Evolutionary conservation across 441 rosid genomes (phyloP), one percentile per base, ranked within the genome.

Genomic region (Pelargonium citronellum): DNA sequence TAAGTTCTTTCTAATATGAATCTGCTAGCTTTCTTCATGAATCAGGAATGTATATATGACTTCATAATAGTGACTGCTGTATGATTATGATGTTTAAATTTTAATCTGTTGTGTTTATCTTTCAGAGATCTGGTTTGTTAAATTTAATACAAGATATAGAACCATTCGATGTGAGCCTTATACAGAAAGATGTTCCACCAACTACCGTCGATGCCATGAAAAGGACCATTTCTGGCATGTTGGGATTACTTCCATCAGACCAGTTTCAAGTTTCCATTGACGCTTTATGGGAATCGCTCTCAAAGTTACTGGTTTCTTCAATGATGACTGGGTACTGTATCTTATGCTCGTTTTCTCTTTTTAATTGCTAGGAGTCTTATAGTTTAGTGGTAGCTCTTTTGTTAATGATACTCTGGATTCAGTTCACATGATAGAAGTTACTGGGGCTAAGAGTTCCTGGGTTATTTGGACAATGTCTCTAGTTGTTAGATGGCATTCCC

Each of bases 171-270:
- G 91, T 93, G 79, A 87, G 91, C 80, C 77, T 89, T 16, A 91
- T 93, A 66, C 98, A 93, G 67, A 91, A 85, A 74, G 97, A 93
- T 64, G 96, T 93, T 64, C 83, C 96, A 2, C 74, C 87, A 1
- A 87, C 92, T 12, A 89, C 97, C 16, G 78, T 93, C 69, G 98
- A 91, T 84, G 98, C 98, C 5, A 91, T 93, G 92, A 93, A 93
- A 79, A 84, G 97, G 81, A 93, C 97, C 39, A 93, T 93, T 64
- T 93, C 96, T 0, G 95, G 98, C 73, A 93, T 93, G 97, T 77
- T 93, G 81, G 97, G 98, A 1, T 82, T 93, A 71, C 98, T 93
- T 78, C 98, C 98, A 1, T 91, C 98, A 15, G 90, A 89, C 75
- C 85, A 90, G 77, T 93, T 93, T 87, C 93, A 86, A 75, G 91